A percentile compares a stretch with the other conserved stretches of the same genome.
Conservation (phyloP, 2,329 filamentous ascomycete species). For the Chaetothyriales sp. region DNA sequence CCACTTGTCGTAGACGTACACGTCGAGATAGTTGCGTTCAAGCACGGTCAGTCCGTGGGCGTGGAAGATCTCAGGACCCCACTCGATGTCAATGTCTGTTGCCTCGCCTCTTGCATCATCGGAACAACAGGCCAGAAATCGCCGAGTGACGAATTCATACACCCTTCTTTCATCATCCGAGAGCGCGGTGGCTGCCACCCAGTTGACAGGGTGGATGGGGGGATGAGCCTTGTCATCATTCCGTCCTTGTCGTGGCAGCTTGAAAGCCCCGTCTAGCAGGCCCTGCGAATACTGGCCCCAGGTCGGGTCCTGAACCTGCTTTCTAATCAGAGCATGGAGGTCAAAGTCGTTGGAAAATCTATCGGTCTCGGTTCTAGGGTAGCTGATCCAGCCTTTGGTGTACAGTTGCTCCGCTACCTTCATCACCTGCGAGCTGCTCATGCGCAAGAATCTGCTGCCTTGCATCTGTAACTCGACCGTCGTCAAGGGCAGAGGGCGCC, state of each 20-base stretch:
- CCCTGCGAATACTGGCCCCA: slow-evolving; percentile 73
- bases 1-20: slow-evolving; percentile 96
- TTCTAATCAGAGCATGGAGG: slow-evolving; percentile 61
- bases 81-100: slow-evolving; percentile 71
- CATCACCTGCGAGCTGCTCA: slow-evolving; percentile 87
- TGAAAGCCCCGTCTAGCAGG: slow-evolving; percentile 50
- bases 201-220: slow-evolving; percentile 90
- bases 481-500: slow-evolving; percentile 82
- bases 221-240: slow-evolving; percentile 96
- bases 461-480: slow-evolving; percentile 96
- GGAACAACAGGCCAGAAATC: slow-evolving; percentile 90
- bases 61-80: slow-evolving; percentile 63
- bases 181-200: slow-evolving; percentile 48
- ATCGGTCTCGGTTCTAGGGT: slow-evolving; percentile 92
- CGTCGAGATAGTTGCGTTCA: slow-evolving; percentile 82
- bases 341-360: slow-evolving; percentile 86
- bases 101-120: slow-evolving; percentile 79
- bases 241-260: slow-evolving; percentile 63
- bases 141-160: slow-evolving; percentile 82
- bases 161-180: slow-evolving; percentile 56
- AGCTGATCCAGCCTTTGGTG: slow-evolving; percentile 91
- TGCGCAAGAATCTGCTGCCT: slow-evolving; percentile 72
- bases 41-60: slow-evolving; percentile 72
- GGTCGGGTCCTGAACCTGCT: slow-evolving; percentile 57
- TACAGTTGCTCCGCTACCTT: slow-evolving; percentile 70